A percentile compares a stretch with the other conserved stretches of the same genome.
phyloP scores from a whole-genome alignment of 2,329 filamentous ascomycete genomes.

The Aspergillus fischeri region DNA sequence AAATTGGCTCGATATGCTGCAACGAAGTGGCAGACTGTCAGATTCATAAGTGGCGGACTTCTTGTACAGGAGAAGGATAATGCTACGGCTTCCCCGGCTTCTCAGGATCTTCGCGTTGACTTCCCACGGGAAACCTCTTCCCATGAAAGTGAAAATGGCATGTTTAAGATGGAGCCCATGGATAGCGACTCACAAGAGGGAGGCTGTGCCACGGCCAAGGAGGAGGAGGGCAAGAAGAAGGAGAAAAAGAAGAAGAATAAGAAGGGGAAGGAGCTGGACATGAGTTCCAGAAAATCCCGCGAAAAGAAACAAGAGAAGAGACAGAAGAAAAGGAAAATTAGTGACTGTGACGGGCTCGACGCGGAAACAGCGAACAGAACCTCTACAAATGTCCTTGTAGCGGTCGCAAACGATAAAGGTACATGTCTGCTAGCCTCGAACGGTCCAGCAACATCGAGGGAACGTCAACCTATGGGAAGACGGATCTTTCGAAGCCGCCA shows the following conservation, averaged over 20 bases:
- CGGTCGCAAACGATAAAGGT: slow-evolving; percentile 31
- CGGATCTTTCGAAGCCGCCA: slow-evolving; percentile 75
- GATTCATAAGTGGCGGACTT: slow-evolving; percentile 83
- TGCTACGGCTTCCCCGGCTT: slow-evolving; percentile 27
- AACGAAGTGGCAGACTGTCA: slow-evolving; percentile 72
- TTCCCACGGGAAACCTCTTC: not conserved
- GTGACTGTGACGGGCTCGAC: slow-evolving; percentile 28
- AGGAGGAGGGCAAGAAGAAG: slow-evolving; percentile 7
- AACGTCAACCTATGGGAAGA: slow-evolving; percentile 51
- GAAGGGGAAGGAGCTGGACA: slow-evolving; percentile 8
- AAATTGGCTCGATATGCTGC: slow-evolving; percentile 71
- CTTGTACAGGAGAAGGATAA: slow-evolving; percentile 57
- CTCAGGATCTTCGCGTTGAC: slow-evolving; percentile 40
- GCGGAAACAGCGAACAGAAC: slow-evolving; percentile 1
- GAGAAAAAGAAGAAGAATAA: slow-evolving; percentile 20
- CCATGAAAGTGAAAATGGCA: not conserved
- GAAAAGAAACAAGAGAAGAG: slow-evolving; percentile 31
- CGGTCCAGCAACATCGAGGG: slow-evolving; percentile 47
- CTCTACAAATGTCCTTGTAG: not conserved
- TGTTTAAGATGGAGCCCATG: not conserved
- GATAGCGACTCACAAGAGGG: not conserved
- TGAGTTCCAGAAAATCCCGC: slow-evolving; percentile 17
- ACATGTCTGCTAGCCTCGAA: slow-evolving; percentile 42
- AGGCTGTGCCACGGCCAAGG: not conserved
- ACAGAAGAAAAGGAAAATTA: slow-evolving; percentile 32